Evolutionary conservation across 129 eudicot species (phyloP).

Genomic region (Erigeron canadensis): DNA sequence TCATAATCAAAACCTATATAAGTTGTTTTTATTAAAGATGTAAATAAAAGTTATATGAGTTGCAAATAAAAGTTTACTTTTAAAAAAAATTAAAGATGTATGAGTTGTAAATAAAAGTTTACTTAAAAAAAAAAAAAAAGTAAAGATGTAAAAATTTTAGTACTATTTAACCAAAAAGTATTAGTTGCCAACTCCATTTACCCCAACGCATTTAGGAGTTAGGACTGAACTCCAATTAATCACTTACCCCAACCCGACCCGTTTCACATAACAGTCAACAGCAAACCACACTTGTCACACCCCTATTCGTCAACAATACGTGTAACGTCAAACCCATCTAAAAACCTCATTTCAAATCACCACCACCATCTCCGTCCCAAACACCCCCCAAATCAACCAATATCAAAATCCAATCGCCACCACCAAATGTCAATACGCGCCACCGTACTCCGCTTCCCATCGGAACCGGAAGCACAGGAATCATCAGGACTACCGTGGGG

Average conservation of each 20-base stretch:
- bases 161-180: too few relatives aligned
- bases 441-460: slow-evolving; percentile 70
- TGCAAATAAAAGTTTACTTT: too few relatives aligned
- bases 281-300: slow-evolving; percentile 21
- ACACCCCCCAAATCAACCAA: not conserved
- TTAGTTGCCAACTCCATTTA: too few relatives aligned
- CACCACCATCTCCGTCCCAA: slow-evolving; percentile 27
- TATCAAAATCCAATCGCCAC: not conserved
- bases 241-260: slow-evolving; percentile 19
- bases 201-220: not conserved
- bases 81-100: too few relatives aligned
- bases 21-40: too few relatives aligned
- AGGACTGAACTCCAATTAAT: not conserved
- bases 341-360: slow-evolving; percentile 25
- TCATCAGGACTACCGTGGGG: slow-evolving; percentile 92
- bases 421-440: slow-evolving; percentile 74
- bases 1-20: too few relatives aligned
- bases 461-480: slow-evolving; percentile 63
- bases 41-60: too few relatives aligned
- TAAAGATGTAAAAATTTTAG: too few relatives aligned
- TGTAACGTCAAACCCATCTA: slow-evolving; percentile 21
- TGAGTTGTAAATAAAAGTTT: too few relatives aligned
- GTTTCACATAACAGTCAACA: slow-evolving; percentile 10
- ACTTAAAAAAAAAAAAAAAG: too few relatives aligned
- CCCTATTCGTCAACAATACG: slow-evolving; percentile 18